Base-by-base conservation (phyloP, 306 rosid genomes). In the Medicago arabica region DNA sequence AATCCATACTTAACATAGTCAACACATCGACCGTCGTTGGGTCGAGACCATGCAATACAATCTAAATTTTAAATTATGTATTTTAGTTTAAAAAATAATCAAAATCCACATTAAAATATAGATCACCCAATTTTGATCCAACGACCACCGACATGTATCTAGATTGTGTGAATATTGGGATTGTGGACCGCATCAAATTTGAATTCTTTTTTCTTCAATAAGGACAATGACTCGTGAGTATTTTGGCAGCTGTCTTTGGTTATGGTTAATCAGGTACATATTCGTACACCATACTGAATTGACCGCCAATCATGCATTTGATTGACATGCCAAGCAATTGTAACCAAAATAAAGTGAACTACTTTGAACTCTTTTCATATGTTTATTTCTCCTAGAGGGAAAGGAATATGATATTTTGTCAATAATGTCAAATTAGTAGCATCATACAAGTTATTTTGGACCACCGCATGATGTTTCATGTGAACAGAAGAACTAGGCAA, bases 381-480 rank as follows among this genome's bases (percentile, higher is more conserved):
- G 36, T 39, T 51, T 47, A 71, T 57, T 70, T 55, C 77, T 51
- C 63, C 17, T 13, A 49, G 54, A 0, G 40, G 77, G 57, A 40
- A 51, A 40, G 40, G 40, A 23, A 47, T n/a, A 60, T 47, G 74
- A 71, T 67, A 67, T 72, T 64, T 77, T 72, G 15, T 60, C 67
- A 67, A 77, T 65, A 77, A 71, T 53, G 21, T 51, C 49, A 63
- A 51, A 77, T 8, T 58, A 53, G 25, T 31, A 14, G 47, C 39
- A 40, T 47, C 15, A 53, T 21, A 61, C 10, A 28, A 58, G 8
- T 28, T 62, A 46, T 34, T 55, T 57, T 57, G 79, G 78, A 23
- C 81, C 81, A 47, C 85, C 41, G 58, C 18, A 58, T 58, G 18
- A 31, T 12, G 69, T 55, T 72, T 25, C 34, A 39, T 50, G 59